Percentiles rank a stretch among this genome's conserved stretches.
Evolutionary conservation across 768 basidiomycete species (phyloP).

Genomic region (Kwoniella mangroviensis): DNA sequence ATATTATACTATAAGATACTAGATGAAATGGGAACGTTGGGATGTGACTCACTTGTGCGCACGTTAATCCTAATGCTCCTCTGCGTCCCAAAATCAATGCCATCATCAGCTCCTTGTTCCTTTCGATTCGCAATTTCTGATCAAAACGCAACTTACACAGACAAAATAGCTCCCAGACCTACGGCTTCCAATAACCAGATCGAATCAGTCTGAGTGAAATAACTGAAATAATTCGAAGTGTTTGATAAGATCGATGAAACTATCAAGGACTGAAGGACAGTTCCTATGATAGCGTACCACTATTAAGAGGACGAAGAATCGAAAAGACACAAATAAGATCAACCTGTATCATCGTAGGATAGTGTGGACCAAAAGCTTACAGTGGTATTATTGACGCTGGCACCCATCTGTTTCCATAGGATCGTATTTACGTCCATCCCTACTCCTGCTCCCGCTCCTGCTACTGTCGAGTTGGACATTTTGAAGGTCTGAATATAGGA

Average conservation of each 20-base stretch:
- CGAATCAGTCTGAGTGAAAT: conserved; percentile 17
- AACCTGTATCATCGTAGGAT: no score
- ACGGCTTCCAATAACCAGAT: conserved; percentile 9
- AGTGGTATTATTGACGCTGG: background rate
- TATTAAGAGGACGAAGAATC: background rate
- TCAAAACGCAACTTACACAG: conserved; percentile 2
- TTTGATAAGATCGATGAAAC: conserved; percentile 15
- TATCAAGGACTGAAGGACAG: conserved; percentile 13
- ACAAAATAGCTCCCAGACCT: background rate
- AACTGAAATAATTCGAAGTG: conserved; percentile 1
- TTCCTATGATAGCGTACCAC: conserved; percentile 15
- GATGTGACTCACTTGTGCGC: conserved; percentile 11
- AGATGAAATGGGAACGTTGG: no score
- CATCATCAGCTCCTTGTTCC: background rate
- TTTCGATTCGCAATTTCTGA: background rate
- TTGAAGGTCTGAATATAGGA: background rate
- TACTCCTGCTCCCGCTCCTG: background rate
- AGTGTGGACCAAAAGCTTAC: background rate
- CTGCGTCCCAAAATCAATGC: background rate
- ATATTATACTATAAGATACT: background rate
- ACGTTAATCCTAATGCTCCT: conserved; percentile 3
- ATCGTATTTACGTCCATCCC: conserved; percentile 1
- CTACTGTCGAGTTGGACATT: background rate
- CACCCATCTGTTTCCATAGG: conserved; percentile 10
- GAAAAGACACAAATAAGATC: no score